Percentiles rank a stretch among this genome's conserved stretches.
These are phyloP conservation scores for Adenanthera pavonina DNA, from an alignment of 306 rosid species.

Conservation along the genomic window DNA sequence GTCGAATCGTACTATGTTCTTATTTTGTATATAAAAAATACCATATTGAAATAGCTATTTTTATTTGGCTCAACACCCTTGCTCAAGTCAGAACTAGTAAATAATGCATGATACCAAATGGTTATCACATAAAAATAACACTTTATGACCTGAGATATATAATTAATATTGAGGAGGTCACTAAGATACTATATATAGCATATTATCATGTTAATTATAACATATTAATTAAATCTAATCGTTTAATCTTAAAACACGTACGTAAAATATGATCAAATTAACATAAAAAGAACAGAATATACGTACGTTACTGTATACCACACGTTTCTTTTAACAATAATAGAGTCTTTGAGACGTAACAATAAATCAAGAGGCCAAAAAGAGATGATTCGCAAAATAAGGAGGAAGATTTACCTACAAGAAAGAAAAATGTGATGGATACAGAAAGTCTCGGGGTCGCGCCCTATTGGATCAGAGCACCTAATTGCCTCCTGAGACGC, in stretches of 20 bases:
- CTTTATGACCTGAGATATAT: too few species aligned
- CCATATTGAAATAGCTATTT: too few species aligned
- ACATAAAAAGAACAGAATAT: neutral
- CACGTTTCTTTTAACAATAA: neutral
- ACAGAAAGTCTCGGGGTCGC: neutral
- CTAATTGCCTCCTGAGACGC: neutral
- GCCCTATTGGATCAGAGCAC: neutral
- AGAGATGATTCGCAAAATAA: neutral
- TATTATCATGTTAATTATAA: too few species aligned
- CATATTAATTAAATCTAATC: neutral
- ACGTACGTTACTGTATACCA: neutral
- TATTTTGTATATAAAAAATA: too few species aligned
- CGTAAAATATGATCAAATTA: neutral
- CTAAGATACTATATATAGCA: too few species aligned
- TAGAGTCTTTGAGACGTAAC: neutral
- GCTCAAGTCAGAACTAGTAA: too few species aligned
- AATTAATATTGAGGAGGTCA: too few species aligned
- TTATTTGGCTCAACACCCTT: too few species aligned
- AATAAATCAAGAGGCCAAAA: neutral
- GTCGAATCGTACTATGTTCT: too few species aligned
- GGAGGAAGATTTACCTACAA: neutral
- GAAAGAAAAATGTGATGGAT: neutral
- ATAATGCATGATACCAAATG: too few species aligned
- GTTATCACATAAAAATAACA: too few species aligned
- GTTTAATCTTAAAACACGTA: neutral